A percentile compares a stretch with the other conserved stretches of the same genome.
Evolutionary conservation across 1,139 yeast species (phyloP).

Genomic region (Candida frijolesensis): DNA sequence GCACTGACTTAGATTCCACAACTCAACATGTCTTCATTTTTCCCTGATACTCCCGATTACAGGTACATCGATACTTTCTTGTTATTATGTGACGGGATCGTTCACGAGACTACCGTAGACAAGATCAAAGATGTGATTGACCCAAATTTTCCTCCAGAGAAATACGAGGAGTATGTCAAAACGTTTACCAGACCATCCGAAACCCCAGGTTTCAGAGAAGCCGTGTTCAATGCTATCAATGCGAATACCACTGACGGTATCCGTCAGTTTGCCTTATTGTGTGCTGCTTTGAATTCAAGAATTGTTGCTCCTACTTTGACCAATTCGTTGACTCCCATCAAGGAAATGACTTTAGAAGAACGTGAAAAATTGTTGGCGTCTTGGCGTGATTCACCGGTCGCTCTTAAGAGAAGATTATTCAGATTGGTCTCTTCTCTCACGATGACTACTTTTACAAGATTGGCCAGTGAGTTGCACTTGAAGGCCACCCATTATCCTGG

Average conservation of each 20-base stretch:
- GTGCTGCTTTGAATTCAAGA: conserved; percentile 32
- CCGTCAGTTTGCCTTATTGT: conserved; percentile 26
- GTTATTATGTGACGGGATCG: conserved; percentile 37
- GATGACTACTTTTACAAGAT: conserved; percentile 23
- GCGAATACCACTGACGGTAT: conserved; percentile 21
- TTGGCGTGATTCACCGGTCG: conserved; percentile 44
- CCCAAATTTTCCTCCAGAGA: conserved; percentile 29
- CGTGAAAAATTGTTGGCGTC: conserved; percentile 30
- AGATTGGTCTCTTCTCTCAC: conserved; percentile 27
- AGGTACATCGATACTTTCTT: conserved; percentile 30
- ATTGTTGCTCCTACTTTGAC: conserved; percentile 41
- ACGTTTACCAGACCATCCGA: conserved; percentile 33
- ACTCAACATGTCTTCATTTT: conserved; percentile 10
- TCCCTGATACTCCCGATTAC: conserved; percentile 24
- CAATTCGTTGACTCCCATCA: conserved; percentile 32
- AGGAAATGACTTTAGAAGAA: conserved; percentile 39
- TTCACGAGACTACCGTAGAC: conserved; percentile 37
- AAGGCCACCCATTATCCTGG: conserved; percentile 40
- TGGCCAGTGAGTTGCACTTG: conserved; percentile 37
- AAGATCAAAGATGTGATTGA: conserved; percentile 29
- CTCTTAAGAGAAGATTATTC: conserved; percentile 32
- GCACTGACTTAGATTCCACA: not conserved
- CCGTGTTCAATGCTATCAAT: conserved; percentile 21
- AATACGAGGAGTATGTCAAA: conserved; percentile 35
- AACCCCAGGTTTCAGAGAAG: conserved; percentile 28